Percentiles rank a stretch among this genome's conserved stretches.
These are phyloP conservation scores for Isatis tinctoria DNA, from an alignment of 345 rosid species.

Conservation along the genomic window DNA sequence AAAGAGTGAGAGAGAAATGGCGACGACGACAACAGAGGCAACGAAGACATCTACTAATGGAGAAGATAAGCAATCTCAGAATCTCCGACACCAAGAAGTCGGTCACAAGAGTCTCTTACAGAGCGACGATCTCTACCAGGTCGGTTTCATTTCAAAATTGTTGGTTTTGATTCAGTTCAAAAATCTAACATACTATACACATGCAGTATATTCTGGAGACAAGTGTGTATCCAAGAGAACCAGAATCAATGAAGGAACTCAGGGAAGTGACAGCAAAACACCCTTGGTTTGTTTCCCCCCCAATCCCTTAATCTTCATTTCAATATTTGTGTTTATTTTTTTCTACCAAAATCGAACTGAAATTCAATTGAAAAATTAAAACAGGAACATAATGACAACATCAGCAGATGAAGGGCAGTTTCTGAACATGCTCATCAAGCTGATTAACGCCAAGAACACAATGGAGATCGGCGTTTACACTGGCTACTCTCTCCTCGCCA, in stretches of 20 bases:
- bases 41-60: constrained; percentile 45
- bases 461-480: constrained; percentile 99
- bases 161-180: neutral
- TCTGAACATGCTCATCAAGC: constrained; percentile 83
- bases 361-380: neutral
- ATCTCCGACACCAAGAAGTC: constrained; percentile 73
- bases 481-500: constrained; percentile 93
- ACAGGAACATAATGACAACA: constrained; percentile 96
- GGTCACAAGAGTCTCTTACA: constrained; percentile 97
- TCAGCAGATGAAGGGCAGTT: constrained; percentile 99
- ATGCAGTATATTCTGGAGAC: constrained; percentile 90
- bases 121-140: constrained; percentile 95
- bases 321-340: neutral
- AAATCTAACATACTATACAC: neutral
- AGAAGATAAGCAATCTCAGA: constrained; percentile 53
- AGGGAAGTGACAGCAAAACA: constrained; percentile 93
- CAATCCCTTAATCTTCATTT: neutral
- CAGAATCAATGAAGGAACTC: constrained; percentile 93
- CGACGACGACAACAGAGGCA: constrained; percentile 28
- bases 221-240: constrained; percentile 96
- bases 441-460: constrained; percentile 97
- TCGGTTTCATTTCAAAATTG: neutral
- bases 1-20: constrained; percentile 2
- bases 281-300: constrained; percentile 56
- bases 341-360: neutral